Evolutionary conservation across 257 asterid species (phyloP), one percentile per base, ranked within the genome.

Genomic region (Salvia splendens): DNA sequence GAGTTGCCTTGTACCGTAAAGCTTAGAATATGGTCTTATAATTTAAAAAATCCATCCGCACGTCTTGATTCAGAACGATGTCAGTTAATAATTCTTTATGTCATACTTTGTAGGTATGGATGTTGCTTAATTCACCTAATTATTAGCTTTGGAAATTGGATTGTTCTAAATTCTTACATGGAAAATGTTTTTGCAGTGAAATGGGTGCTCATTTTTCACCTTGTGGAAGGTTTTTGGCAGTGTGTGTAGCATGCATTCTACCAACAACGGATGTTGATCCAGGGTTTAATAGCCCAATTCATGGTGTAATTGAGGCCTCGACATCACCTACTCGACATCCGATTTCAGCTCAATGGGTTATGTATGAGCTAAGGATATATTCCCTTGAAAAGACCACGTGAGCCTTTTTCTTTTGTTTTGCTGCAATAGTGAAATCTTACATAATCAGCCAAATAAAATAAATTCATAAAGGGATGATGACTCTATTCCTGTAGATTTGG

Each of bases 191-290:
- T 64, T 62, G 67, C 59, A 93, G 97, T 83, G 96, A 90, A 77
- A 94, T 90, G 99, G 97, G 99, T 45, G 93, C 97, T 69, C 99
- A 90, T 76, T 86, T 94, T 83, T 94, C 97, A 71, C 97, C 97
- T 24, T 88, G 99, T 75, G 99, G 99, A 63, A 91, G 95, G 76
- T 91, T 81, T 81, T 82, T 94, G 82, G 99, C 97, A 5, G 96
- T 85, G 53, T 94, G 99, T 80, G 97, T 94, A 38, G 99, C 97
- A 60, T 94, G 99, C 72, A 80, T 91, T 75, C 78, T 81, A 70
- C 96, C 97, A 51, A 81, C 80, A 76, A 76, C 74, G 77, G 97
- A 94, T 49, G 83, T 79, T 72, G 99, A 91, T 69, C 81, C 85
- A 42, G 87, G 94, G 73, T 83, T 81, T 67, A 88, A 82, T 33